Conservation (phyloP, 495 filamentous ascomycete genomes). For the Neurospora sp. region DNA sequence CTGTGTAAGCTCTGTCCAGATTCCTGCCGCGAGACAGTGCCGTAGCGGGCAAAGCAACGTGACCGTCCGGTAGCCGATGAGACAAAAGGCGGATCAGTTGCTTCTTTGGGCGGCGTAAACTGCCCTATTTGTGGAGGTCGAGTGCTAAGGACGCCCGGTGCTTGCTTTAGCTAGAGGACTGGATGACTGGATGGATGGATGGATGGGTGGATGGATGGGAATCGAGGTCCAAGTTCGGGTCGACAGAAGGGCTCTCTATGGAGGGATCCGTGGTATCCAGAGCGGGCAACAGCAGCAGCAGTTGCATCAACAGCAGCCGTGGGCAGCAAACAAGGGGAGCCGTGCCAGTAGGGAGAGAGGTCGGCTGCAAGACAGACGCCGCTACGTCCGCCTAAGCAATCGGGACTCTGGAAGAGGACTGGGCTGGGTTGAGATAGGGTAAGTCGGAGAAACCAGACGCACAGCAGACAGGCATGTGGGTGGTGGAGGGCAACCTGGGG, state of each 20-base stretch:
- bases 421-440: conserved; percentile 7
- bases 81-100: not conserved
- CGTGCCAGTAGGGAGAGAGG: conserved; percentile 17
- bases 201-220: not conserved
- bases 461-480: conserved; percentile 17
- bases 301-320: conserved; percentile 3
- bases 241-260: conserved; percentile 1
- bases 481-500: conserved; percentile 18
- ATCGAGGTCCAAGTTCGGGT: conserved; percentile 3
- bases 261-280: conserved; percentile 4
- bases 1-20: not conserved
- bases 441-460: conserved; percentile 16
- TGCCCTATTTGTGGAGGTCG: conserved; percentile 8
- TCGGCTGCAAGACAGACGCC: conserved; percentile 23
- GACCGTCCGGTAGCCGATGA: not conserved
- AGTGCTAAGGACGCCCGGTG: conserved; percentile 1
- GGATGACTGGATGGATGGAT: not conserved
- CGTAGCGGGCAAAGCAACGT: not conserved
- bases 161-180: not conserved
- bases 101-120: not conserved
- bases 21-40: not conserved
- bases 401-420: conserved; percentile 9
- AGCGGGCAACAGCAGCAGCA: conserved; percentile 11
- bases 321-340: conserved; percentile 21
- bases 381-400: conserved; percentile 16